Evolutionary conservation across 2,329 filamentous ascomycete species (phyloP), one percentile per base, ranked within the genome.

Genomic region (Graphilbum fragrans): DNA sequence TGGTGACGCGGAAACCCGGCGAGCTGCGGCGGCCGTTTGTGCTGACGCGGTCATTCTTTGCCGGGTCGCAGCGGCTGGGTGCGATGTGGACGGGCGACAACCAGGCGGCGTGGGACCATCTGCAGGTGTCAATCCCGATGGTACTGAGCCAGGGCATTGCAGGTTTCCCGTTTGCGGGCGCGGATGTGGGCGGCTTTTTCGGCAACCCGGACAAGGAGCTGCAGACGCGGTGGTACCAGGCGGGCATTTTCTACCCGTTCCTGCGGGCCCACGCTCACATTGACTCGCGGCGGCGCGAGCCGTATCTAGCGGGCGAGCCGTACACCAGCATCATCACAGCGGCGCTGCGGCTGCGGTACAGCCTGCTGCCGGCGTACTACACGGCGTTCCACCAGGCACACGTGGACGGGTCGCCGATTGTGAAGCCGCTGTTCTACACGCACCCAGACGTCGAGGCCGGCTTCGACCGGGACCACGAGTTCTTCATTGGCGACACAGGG

Each of bases 21-120:
- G 87, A 93, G 60, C 64, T 81, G 22, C 79, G 82, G 27, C 82
- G 92, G 5, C 92, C 92, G 0, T 98, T 98, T 56, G 77, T 95
- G 11, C 74, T 98, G 39, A 98, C 92, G 1, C 82, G 92, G 25
- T 83, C 88, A 1, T 98, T 93, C 66, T 98, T 81, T 57, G 77
- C 90, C 12, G 92, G 92, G 29, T 87, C 84, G 42, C 92, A 98
- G 63, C 80, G 90, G 43, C 66, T 86, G 34, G 86, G 86, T 48
- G 90, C 92, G 45, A 95, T 95, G 88, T 98, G 92, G 92, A 98
- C 92, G 18, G 92, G 92, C 46, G 92, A 98, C 58, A 98, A 98
- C 64, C 84, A 92, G 58, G 92, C 92, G 11, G 80, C 76, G 20
- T 98, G 92, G 92, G 78, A 80, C 17, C 88, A 96, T 55, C 73